Percentiles rank a stretch among this genome's conserved stretches.
phyloP scores from a whole-genome alignment of 164 flowering plant genomes.

The Cinnamomum chago region DNA sequence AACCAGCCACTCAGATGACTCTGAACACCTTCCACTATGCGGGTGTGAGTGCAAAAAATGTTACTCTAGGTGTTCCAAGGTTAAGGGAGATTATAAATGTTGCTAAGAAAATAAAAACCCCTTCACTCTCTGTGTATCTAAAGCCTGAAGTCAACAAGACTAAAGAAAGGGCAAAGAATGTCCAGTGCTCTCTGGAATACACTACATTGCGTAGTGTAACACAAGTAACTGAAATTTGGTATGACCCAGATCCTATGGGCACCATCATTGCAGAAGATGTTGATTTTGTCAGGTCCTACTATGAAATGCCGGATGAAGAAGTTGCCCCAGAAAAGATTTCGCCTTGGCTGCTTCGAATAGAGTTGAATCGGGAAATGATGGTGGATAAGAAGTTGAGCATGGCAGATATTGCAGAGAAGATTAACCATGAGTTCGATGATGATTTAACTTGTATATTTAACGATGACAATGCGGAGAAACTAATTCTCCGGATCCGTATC shows the following conservation, averaged over 20 bases:
- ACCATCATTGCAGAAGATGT: slow-evolving; percentile 89
- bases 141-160: slow-evolving; percentile 74
- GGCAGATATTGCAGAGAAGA: slow-evolving; percentile 98
- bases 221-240: slow-evolving; percentile 99
- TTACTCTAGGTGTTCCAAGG: slow-evolving; percentile 96
- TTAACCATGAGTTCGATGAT: slow-evolving; percentile 89
- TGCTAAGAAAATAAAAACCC: slow-evolving; percentile 98
- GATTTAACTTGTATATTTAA: slow-evolving; percentile 92
- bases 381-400: slow-evolving; percentile 97
- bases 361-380: slow-evolving; percentile 99
- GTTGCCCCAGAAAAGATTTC: slow-evolving; percentile 91
- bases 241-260: slow-evolving; percentile 98
- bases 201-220: slow-evolving; percentile 96
- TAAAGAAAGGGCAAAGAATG: slow-evolving; percentile 90
- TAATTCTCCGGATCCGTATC: slow-evolving; percentile 92
- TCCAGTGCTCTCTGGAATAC: slow-evolving; percentile 93
- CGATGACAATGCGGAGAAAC: slow-evolving; percentile 96
- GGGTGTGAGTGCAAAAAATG: slow-evolving; percentile 99
- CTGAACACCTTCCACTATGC: slow-evolving; percentile 98
- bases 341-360: slow-evolving; percentile 96
- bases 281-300: slow-evolving; percentile 93
- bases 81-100: slow-evolving; percentile 96
- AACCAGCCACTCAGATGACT: slow-evolving; percentile 99
- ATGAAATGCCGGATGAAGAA: slow-evolving; percentile 99
- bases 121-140: slow-evolving; percentile 89